Percentiles rank a stretch among this genome's conserved stretches.
These are phyloP conservation scores for Yamadazyma akitaensis DNA, from an alignment of 805 yeast species.

Conservation along the genomic window DNA sequence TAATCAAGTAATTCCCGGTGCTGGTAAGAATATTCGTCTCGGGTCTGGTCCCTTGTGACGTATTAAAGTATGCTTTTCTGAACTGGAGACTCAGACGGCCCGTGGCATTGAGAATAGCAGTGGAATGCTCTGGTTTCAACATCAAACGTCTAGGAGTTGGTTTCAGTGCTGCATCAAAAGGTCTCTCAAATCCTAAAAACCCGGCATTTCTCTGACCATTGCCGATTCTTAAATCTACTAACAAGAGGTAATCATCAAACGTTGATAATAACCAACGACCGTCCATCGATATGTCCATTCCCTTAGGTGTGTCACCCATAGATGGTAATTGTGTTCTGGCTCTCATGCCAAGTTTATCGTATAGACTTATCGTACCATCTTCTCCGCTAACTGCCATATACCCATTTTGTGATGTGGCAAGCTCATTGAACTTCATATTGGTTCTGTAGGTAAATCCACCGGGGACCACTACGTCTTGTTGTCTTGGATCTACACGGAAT, in stretches of 20 bases:
- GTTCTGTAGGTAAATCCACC: constrained; percentile 50
- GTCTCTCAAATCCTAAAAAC: constrained; percentile 7
- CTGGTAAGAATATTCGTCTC: constrained; percentile 75
- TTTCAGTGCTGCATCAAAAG: constrained; percentile 30
- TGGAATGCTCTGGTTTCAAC: constrained; percentile 69
- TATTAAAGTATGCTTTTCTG: constrained; percentile 74
- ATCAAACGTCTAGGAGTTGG: constrained; percentile 69
- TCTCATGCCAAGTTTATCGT: constrained; percentile 65
- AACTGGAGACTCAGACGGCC: constrained; percentile 47
- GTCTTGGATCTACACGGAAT: constrained; percentile 79
- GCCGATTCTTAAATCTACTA: constrained; percentile 64
- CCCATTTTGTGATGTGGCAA: constrained; percentile 73
- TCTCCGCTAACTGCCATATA: constrained; percentile 71
- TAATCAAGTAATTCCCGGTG: constrained; percentile 76
- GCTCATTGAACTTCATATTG: constrained; percentile 45
- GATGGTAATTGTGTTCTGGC: constrained; percentile 73
- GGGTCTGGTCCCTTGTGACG: constrained; percentile 48
- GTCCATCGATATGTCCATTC: constrained; percentile 69
- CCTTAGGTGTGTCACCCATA: constrained; percentile 69
- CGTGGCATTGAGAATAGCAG: constrained; percentile 52
- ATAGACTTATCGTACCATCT: constrained; percentile 74
- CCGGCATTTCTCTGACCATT: constrained; percentile 44
- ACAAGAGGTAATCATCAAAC: constrained; percentile 64
- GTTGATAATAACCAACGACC: constrained; percentile 84
- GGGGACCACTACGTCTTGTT: constrained; percentile 54